Conservation (phyloP, 495 filamentous ascomycete species). For the Xylaria curta region DNA sequence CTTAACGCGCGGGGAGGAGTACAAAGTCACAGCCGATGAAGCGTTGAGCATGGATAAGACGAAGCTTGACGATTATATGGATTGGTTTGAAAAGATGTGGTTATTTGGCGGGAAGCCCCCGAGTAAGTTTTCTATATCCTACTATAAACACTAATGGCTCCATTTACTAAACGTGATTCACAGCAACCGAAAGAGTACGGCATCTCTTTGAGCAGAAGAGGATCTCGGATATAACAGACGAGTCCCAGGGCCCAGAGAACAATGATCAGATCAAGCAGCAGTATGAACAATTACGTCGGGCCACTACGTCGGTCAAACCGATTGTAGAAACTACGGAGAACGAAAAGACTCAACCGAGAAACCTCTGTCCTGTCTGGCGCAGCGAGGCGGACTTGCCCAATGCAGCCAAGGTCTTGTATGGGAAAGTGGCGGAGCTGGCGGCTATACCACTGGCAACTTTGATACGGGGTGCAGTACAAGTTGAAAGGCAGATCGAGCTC, state of each 20-base stretch:
- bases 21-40: conserved; percentile 67
- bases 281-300: conserved; percentile 10
- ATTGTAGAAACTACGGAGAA: conserved; percentile 33
- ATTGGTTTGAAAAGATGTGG: conserved; percentile 86
- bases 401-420: conserved; percentile 60
- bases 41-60: conserved; percentile 69
- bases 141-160: not conserved
- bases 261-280: not conserved
- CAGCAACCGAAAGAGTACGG: conserved; percentile 26
- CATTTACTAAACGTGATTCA: not conserved
- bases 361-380: conserved; percentile 64
- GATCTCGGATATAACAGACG: not conserved
- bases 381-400: conserved; percentile 62
- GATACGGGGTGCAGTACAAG: conserved; percentile 52
- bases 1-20: conserved; percentile 36
- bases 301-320: conserved; percentile 29
- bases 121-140: conserved; percentile 39
- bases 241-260: not conserved
- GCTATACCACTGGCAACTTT: conserved; percentile 44
- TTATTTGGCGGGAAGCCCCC: conserved; percentile 55
- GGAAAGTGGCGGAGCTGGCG: conserved; percentile 55
- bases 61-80: conserved; percentile 82
- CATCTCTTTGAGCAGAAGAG: conserved; percentile 23
- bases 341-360: conserved; percentile 54
- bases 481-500: conserved; percentile 60